Percentiles rank a stretch among this genome's conserved stretches.
Conservation (phyloP, 805 yeast genomes). For the Lachancea mirantina region DNA sequence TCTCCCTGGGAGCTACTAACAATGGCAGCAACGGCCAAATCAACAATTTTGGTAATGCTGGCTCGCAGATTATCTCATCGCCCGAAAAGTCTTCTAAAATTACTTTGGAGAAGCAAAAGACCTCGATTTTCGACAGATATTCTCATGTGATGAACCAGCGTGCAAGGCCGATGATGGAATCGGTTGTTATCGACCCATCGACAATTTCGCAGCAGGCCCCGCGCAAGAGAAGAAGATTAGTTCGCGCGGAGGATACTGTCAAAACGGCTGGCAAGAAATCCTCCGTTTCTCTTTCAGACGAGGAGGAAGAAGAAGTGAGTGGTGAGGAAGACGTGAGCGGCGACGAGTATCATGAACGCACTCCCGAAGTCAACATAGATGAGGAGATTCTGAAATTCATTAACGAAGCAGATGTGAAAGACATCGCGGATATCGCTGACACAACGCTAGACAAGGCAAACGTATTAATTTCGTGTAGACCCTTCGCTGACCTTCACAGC, state of each 20-base stretch:
- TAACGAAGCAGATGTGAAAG: slow-evolving; percentile 68
- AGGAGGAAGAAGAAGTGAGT: slow-evolving; percentile 29
- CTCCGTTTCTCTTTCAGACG: slow-evolving; percentile 23
- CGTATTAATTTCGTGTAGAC: slow-evolving; percentile 57
- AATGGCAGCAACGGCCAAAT: slow-evolving; percentile 3
- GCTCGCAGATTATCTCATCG: slow-evolving; percentile 3
- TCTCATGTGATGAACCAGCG: slow-evolving; percentile 25
- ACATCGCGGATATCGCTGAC: slow-evolving; percentile 72
- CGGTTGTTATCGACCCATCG: slow-evolving; percentile 11
- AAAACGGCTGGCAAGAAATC: slow-evolving; percentile 10
- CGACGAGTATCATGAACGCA: slow-evolving; percentile 24
- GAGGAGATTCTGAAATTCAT: slow-evolving; percentile 65
- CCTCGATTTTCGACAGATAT: slow-evolving; percentile 33
- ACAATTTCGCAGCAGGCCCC: slow-evolving; percentile 7
- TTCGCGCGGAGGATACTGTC: slow-evolving; percentile 31
- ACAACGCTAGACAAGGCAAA: slow-evolving; percentile 63
- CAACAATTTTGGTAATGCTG: background rate
- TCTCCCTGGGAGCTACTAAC: slow-evolving; percentile 7
- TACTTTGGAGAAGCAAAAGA: slow-evolving; percentile 30
- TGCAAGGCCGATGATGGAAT: slow-evolving; percentile 12
- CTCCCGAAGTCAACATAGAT: slow-evolving; percentile 41
- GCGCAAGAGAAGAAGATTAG: slow-evolving; percentile 28
- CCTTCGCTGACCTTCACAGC: slow-evolving; percentile 52
- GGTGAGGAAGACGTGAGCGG: slow-evolving; percentile 40
- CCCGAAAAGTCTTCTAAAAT: slow-evolving; percentile 31